Evolutionary conservation across 106 monocot genomes (phyloP), one percentile per base, ranked within the genome.

Genomic region (Allium sativum): DNA sequence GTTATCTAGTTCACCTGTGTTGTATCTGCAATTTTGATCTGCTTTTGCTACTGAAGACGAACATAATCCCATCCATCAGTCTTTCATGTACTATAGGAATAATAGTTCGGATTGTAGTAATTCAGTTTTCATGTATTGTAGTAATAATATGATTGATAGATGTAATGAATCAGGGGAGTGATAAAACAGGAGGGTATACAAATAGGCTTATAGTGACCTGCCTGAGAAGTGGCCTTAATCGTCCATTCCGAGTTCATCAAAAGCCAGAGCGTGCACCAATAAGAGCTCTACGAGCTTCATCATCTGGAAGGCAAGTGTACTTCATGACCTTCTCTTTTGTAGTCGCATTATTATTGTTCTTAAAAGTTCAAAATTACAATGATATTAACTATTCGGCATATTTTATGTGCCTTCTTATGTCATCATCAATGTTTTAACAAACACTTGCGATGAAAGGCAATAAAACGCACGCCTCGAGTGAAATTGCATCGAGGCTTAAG

Each of bases 241-340:
- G 91, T n/a, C 20, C 82, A 61, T 98, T 98, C 51, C 73, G 98
- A 40, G 82, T 92, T 12, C 68, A 92, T 45, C 92, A 98, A 77
- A 98, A 98, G 74, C 88, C 92, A 67, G 98, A 98, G 55, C 98
- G 91, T 18, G 80, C 92, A 20, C 85, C 92, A 65, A 85, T 98
- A 74, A 92, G 98, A 74, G 98, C 98, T 76, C 56, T 98, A 42
- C 76, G 88, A 42, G 82, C 92, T 73, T 98, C 98, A 69, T 92
- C 98, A 62, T 98, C 98, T 56, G 98, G 98, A 88, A 85, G 98
- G 98, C 92, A 53, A 65, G 71, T 66, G 50, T 52, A 31, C 31
- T 31, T 31, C 31, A 31, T 31, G 31, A 31, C 31, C 31, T 5
- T 31, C 31, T 31, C 31, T 31, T 31, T 31, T 31, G 5, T 31